Evolutionary conservation across 306 rosid species (phyloP).

Genomic region (Vigna nakashimae): DNA sequence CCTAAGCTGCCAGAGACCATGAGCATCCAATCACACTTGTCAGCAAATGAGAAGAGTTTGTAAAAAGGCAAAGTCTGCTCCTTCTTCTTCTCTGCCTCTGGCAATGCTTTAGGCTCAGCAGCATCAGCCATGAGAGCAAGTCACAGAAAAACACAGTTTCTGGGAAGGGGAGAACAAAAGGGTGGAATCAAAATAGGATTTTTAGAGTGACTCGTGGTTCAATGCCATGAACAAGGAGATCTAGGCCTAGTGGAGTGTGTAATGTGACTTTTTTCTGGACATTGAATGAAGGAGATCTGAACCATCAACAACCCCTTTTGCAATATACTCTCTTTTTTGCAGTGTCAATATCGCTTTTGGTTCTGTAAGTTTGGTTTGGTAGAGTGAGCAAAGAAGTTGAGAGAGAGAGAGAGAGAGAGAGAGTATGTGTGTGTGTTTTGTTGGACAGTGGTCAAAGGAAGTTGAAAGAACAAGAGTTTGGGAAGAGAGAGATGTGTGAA

Average conservation of each 20-base stretch:
- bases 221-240: constrained; percentile 53
- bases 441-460: constrained; percentile 71
- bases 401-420: neutral
- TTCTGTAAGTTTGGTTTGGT: constrained; percentile 34
- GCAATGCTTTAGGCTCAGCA: constrained; percentile 63
- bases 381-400: constrained; percentile 39
- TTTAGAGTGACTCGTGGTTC: constrained; percentile 40
- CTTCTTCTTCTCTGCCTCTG: constrained; percentile 97
- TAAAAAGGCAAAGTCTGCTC: constrained; percentile 89
- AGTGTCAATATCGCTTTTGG: constrained; percentile 59
- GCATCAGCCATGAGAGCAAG: constrained; percentile 61
- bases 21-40: constrained; percentile 75
- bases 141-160: neutral
- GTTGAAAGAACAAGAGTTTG: constrained; percentile 41
- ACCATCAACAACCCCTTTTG: constrained; percentile 32
- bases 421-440: constrained; percentile 34
- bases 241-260: constrained; percentile 16
- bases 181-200: constrained; percentile 9
- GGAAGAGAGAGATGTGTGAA: constrained; percentile 49
- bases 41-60: constrained; percentile 91
- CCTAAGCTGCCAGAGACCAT: constrained; percentile 89
- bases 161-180: neutral
- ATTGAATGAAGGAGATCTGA: constrained; percentile 59
- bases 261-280: constrained; percentile 39
- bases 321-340: constrained; percentile 44